These are phyloP conservation scores for Gleditsia sinensis DNA, from an alignment of 306 rosid genomes.

Conservation along the genomic window DNA sequence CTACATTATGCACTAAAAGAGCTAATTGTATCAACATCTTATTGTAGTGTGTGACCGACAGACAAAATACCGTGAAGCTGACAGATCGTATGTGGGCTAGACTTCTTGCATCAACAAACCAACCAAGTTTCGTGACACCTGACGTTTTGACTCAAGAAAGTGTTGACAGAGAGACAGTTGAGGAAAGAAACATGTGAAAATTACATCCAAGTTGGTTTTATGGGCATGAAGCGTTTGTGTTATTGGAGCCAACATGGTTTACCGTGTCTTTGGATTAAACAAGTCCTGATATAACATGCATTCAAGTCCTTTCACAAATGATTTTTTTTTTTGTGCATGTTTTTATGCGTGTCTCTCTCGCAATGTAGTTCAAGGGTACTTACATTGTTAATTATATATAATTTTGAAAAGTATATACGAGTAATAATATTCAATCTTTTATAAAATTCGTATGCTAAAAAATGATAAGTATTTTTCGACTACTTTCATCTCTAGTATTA, in stretches of 20 bases:
- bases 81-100: conserved; percentile 96
- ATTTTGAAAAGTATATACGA: no score
- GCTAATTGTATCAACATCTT: conserved; percentile 29
- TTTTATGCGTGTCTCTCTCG: no score
- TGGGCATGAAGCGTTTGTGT: neutral
- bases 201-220: conserved; percentile 33
- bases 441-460: no score
- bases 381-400: no score
- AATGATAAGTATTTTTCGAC: no score
- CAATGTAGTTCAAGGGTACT: no score
- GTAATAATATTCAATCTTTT: no score
- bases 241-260: neutral
- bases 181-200: conserved; percentile 36
- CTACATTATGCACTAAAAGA: neutral
- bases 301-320: neutral
- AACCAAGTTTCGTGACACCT: conserved; percentile 70
- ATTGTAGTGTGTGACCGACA: conserved; percentile 88
- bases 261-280: neutral
- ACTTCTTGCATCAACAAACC: conserved; percentile 91
- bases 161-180: conserved; percentile 30
- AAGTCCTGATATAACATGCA: neutral
- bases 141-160: conserved; percentile 35
- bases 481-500: no score
- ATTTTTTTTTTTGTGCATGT: no score
- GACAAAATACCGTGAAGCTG: conserved; percentile 57